phyloP scores from a whole-genome alignment of 371 early-diverging fungal genomes.

The Massospora cicadina region DNA sequence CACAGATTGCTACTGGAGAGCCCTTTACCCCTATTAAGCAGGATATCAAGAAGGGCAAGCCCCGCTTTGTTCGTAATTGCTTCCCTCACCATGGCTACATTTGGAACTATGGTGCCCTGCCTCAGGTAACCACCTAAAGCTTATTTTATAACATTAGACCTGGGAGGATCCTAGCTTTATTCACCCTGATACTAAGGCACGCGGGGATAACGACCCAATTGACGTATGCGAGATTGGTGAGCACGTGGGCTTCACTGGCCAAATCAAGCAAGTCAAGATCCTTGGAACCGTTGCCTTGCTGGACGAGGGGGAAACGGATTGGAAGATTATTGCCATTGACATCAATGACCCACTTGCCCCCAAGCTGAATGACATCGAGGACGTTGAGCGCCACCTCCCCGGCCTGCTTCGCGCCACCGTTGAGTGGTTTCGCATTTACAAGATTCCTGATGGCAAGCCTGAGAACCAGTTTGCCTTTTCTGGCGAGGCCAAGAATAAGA shows the following conservation, averaged over 20 bases:
- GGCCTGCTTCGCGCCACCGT: slow-evolving; percentile 88
- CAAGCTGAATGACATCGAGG: slow-evolving; percentile 90
- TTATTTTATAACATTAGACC: slow-evolving; percentile 46
- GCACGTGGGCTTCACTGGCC: slow-evolving; percentile 69
- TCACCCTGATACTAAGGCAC: slow-evolving; percentile 74
- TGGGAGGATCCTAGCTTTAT: slow-evolving; percentile 92
- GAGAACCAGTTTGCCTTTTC: slow-evolving; percentile 96
- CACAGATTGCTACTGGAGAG: slow-evolving; percentile 77
- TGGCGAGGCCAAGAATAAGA: slow-evolving; percentile 76
- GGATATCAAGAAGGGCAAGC: slow-evolving; percentile 97
- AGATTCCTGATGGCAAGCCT: slow-evolving; percentile 98
- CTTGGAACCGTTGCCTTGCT: slow-evolving; percentile 94
- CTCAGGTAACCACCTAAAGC: slow-evolving; percentile 34
- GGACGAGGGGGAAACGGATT: slow-evolving; percentile 99
- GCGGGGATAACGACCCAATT: slow-evolving; percentile 97
- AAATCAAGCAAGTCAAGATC: slow-evolving; percentile 97
- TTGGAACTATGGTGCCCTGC: slow-evolving; percentile 99
- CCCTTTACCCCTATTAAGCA: slow-evolving; percentile 97
- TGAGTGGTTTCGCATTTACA: slow-evolving; percentile 99
- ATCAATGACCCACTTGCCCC: slow-evolving; percentile 81
- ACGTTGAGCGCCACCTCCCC: slow-evolving; percentile 89
- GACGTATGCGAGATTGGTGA: slow-evolving; percentile 98
- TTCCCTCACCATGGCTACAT: slow-evolving; percentile 99
- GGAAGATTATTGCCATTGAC: slow-evolving; percentile 97
- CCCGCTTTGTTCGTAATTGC: slow-evolving; percentile 95